Conservation (phyloP, 1,284 basidiomycete species). For the Cryptococcus neoformans region DNA sequence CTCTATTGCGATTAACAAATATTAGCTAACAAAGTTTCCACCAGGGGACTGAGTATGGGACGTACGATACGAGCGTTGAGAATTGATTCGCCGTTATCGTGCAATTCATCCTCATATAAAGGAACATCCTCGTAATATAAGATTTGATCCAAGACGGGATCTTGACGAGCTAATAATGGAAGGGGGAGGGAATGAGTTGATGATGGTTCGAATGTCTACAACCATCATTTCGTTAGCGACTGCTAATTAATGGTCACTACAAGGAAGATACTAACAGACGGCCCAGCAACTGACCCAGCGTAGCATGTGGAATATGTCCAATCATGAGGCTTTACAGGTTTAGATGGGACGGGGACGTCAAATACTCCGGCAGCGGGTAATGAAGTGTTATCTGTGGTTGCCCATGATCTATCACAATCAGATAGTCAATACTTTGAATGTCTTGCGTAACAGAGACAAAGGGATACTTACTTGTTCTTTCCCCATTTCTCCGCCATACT, state of each 20-base stretch:
- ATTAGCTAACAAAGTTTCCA: neutral
- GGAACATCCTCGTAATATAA: constrained; percentile 91
- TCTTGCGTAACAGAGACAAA: neutral
- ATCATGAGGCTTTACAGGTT: constrained; percentile 83
- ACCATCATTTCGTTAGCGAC: neutral
- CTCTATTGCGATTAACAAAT: constrained; percentile 58
- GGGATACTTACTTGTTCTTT: constrained; percentile 64
- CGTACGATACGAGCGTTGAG: constrained; percentile 80
- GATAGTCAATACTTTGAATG: neutral
- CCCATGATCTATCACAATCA: neutral
- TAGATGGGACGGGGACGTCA: constrained; percentile 66
- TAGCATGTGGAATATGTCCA: constrained; percentile 98
- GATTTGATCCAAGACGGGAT: constrained; percentile 64
- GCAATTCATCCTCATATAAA: constrained; percentile 88
- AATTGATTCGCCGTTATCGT: constrained; percentile 86
- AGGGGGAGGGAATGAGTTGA: constrained; percentile 68
- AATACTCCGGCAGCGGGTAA: constrained; percentile 42
- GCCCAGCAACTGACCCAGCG: constrained; percentile 57
- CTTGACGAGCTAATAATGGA: constrained; percentile 75
- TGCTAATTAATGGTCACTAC: neutral
- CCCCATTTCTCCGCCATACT: constrained; percentile 93
- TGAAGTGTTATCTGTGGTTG: constrained; percentile 9
- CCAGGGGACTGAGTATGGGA: constrained; percentile 13
- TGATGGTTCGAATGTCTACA: constrained; percentile 54
- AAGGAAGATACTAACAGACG: constrained; percentile 17